Conservation (phyloP, 1,284 basidiomycete genomes). For the Xerocomus minutiporus region DNA sequence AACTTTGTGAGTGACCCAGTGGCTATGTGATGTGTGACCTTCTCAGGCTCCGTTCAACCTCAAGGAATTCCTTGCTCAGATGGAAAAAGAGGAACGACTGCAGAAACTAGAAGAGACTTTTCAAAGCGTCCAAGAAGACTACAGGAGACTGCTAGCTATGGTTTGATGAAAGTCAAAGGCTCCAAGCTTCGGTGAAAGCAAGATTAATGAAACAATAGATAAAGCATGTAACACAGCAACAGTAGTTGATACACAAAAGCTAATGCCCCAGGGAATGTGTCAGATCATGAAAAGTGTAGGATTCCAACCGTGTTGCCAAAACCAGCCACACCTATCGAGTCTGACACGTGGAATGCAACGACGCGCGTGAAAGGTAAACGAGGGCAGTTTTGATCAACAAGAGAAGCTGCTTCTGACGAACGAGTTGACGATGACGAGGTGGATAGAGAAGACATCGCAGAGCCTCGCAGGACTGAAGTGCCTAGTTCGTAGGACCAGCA, state of each 20-base stretch:
- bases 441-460: conserved; percentile 46
- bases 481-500: conserved; percentile 69
- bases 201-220: conserved; percentile 28
- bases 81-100: conserved; percentile 81
- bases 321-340: conserved; percentile 56
- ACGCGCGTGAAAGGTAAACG: conserved; percentile 75
- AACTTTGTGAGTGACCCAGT: conserved; percentile 70
- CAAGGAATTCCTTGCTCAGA: conserved; percentile 81
- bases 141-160: conserved; percentile 72
- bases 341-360: conserved; percentile 51
- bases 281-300: conserved; percentile 43
- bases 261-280: not conserved
- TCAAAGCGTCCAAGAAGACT: conserved; percentile 82
- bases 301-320: conserved; percentile 78
- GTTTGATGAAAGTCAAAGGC: conserved; percentile 24
- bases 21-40: not conserved
- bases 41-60: conserved; percentile 2
- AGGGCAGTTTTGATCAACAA: conserved; percentile 35
- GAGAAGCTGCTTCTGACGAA: conserved; percentile 6
- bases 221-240: conserved; percentile 13
- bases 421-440: conserved; percentile 13
- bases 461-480: conserved; percentile 44
- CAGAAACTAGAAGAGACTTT: conserved; percentile 94
- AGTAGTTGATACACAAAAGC: conserved; percentile 18
- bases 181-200: not conserved